phyloP scores from a whole-genome alignment of 1,284 basidiomycete species.

The Ceratobasidium papillatum region DNA sequence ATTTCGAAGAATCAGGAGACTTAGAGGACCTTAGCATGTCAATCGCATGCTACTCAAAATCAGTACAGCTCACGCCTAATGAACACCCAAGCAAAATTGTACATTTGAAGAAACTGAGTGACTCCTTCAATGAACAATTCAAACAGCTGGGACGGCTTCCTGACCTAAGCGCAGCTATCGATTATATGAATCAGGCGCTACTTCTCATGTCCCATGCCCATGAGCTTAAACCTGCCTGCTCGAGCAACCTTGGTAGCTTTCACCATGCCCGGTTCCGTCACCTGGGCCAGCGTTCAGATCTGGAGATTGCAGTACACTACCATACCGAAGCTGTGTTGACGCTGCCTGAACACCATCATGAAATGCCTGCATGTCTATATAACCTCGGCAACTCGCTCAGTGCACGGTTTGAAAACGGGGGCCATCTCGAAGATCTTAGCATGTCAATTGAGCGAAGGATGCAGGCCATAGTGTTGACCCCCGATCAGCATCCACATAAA shows the following conservation, averaged over 20 bases:
- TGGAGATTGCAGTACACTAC: neutral
- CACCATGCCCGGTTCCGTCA: neutral
- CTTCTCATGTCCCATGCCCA: neutral
- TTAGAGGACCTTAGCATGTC: no score
- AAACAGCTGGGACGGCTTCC: neutral
- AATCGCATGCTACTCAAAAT: no score
- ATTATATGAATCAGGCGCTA: neutral
- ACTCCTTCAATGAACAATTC: neutral
- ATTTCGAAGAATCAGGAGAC: no score
- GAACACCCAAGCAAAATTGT: no score
- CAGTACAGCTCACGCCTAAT: no score
- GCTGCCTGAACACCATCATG: neutral
- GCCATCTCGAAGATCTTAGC: neutral
- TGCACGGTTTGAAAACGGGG: neutral
- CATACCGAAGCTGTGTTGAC: neutral
- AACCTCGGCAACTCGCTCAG: neutral
- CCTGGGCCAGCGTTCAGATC: neutral
- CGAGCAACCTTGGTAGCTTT: neutral
- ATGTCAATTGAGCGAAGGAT: neutral
- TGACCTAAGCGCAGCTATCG: neutral
- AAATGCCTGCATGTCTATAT: neutral
- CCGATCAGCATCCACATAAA: neutral
- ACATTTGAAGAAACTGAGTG: no score
- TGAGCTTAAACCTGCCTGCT: neutral
- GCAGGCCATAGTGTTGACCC: neutral